Evolutionary conservation across 2,329 filamentous ascomycete genomes (phyloP), one percentile per base, ranked within the genome.

Genomic region (Colletotrichum scovillei): DNA sequence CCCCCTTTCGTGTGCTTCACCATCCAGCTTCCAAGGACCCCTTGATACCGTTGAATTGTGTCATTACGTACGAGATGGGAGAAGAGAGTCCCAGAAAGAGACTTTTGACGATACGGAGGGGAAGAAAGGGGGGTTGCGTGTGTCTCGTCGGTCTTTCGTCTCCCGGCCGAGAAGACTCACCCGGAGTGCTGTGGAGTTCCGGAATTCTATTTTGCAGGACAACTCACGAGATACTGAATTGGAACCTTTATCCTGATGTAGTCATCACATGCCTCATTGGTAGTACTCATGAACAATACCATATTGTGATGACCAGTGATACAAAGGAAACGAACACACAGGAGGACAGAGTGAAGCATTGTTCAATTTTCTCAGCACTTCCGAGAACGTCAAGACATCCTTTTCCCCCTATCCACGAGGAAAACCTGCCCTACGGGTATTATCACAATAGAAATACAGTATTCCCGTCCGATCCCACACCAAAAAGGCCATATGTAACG

Each of bases 361-460:
- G 22, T 5, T 64, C 49, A 19, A 35, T 9, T 49, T 49, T 49
- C 42, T 49, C 42, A 49, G 42, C 42, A 22, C 42, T 49, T 49
- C 42, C 19, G 42, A 49, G 42, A 49, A 49, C 32, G 22, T 38
- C 66, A 59, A 42, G 28, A 26, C 24, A 11, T 42, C 5, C 6
- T 3, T 14, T 35, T 35, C 32, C 32, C 32, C 32, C 32, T 5
- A 12, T 35, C 32, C 4, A 12, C 32, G 32, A 35, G 32, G 32
- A 0, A 5, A 35, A 35, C 3, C 4, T 35, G 24, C 53, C 26
- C 30, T 26, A n/a, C 22, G 70, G 66, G 66, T 70, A 60, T 70
- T 65, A 32, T 65, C 58, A 63, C 69, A 55, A 70, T 49, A 64
- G 30, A 7, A 42, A 26, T 69, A 67, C 42, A 64, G 30, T 42